Evolutionary conservation across 805 yeast species (phyloP).

Genomic region (Yamadazyma kitorensis): DNA sequence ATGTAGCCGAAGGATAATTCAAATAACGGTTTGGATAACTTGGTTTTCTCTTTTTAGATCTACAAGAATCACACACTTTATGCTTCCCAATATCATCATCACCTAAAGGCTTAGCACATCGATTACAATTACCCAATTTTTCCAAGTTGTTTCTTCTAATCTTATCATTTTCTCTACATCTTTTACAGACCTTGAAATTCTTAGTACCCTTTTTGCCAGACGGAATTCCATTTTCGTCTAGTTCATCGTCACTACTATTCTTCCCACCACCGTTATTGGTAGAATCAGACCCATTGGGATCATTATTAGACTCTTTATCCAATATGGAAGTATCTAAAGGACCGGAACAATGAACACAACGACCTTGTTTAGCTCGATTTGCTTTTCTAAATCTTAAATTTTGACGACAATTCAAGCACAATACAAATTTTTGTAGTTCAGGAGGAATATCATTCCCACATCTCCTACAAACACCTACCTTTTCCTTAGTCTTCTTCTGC

Average conservation of each 20-base stretch:
- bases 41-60: constrained; percentile 50
- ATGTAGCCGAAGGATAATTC: too few species aligned
- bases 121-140: constrained; percentile 56
- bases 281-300: too few species aligned
- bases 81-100: constrained; percentile 47
- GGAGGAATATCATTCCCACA: constrained; percentile 56
- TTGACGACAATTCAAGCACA: constrained; percentile 60
- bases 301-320: constrained; percentile 22
- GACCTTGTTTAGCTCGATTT: constrained; percentile 57
- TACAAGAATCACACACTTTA: constrained; percentile 55
- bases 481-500: constrained; percentile 60
- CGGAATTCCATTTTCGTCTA: constrained; percentile 6
- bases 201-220: constrained; percentile 11
- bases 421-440: constrained; percentile 50
- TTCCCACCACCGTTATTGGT: too few species aligned
- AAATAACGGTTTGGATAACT: too few species aligned
- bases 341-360: constrained; percentile 68
- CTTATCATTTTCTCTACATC: constrained; percentile 63
- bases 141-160: constrained; percentile 55
- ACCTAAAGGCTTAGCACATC: constrained; percentile 54
- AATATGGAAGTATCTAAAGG: constrained; percentile 44
- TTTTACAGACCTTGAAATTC: constrained; percentile 59
- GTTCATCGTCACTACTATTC: background rate
- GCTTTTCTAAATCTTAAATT: constrained; percentile 55
- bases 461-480: constrained; percentile 61